These are phyloP conservation scores for Candida arabinofermentans DNA, from an alignment of 805 yeast species.

Conservation along the genomic window DNA sequence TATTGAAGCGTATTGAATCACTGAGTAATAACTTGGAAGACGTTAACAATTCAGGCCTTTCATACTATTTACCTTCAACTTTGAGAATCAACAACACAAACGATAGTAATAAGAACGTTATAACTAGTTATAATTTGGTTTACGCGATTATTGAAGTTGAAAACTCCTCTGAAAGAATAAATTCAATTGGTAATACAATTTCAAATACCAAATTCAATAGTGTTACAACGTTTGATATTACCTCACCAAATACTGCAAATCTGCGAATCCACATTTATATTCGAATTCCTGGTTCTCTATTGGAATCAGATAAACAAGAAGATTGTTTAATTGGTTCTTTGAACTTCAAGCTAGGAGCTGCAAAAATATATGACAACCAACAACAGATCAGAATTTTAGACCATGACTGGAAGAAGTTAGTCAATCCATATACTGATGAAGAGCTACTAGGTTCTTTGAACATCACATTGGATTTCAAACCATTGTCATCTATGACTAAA, in stretches of 20 bases:
- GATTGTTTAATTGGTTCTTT: slow-evolving; percentile 77
- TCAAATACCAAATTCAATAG: slow-evolving; percentile 80
- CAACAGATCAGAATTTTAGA: slow-evolving; percentile 56
- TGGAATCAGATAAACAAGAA: slow-evolving; percentile 38
- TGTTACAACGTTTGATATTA: slow-evolving; percentile 87
- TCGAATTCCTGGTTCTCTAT: slow-evolving; percentile 63
- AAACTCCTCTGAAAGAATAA: slow-evolving; percentile 85
- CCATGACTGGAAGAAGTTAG: slow-evolving; percentile 49
- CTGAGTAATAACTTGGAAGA: slow-evolving; percentile 28
- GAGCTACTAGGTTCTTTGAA: slow-evolving; percentile 37
- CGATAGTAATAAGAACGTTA: slow-evolving; percentile 59
- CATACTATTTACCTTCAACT: slow-evolving; percentile 42
- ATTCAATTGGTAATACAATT: slow-evolving; percentile 81
- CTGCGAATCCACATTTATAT: slow-evolving; percentile 76
- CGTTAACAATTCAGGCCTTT: slow-evolving; percentile 24
- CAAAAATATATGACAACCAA: slow-evolving; percentile 22
- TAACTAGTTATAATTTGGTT: slow-evolving; percentile 44
- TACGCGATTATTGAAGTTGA: slow-evolving; percentile 92
- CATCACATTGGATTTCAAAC: slow-evolving; percentile 31
- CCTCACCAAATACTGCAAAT: slow-evolving; percentile 39
- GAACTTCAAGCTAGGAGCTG: slow-evolving; percentile 46
- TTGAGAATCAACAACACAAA: slow-evolving; percentile 28
- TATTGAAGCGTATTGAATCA: slow-evolving; percentile 31
- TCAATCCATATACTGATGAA: slow-evolving; percentile 31
- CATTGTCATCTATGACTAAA: slow-evolving; percentile 35